Conservation (phyloP, 352 stramenopile genomes). For the Globisporangium paroecandrum region DNA sequence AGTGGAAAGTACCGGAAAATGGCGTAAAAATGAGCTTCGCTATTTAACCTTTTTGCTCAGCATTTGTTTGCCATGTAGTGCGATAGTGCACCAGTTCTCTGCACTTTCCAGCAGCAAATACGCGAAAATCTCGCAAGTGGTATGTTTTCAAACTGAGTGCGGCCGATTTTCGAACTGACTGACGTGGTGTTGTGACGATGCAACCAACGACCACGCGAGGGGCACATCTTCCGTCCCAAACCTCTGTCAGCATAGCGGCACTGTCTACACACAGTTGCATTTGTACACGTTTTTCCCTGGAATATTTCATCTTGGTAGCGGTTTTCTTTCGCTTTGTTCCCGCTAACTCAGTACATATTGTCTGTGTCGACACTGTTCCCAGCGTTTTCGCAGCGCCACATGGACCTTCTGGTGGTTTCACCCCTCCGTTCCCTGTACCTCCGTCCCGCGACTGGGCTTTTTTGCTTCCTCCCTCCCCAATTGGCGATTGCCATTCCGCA, state of each 20-base stretch:
- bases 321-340: background rate
- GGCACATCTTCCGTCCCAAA: slow-evolving; percentile 2
- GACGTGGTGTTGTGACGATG: slow-evolving; percentile 11
- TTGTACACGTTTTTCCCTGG: background rate
- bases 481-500: background rate
- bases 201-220: background rate
- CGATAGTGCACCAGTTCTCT: background rate
- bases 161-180: background rate
- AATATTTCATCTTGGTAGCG: background rate
- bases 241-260: background rate
- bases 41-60: background rate
- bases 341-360: background rate
- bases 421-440: background rate
- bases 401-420: slow-evolving; percentile 1
- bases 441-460: slow-evolving; percentile 5
- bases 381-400: background rate
- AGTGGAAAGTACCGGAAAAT: background rate
- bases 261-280: background rate
- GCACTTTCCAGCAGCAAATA: background rate
- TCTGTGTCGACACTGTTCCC: background rate
- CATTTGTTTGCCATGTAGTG: background rate
- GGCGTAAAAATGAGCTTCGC: background rate
- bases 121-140: background rate
- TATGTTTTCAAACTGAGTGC: background rate
- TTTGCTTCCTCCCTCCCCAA: slow-evolving; percentile 5